Percentiles rank a stretch among this genome's conserved stretches.
Evolutionary conservation across 1,284 basidiomycete genomes (phyloP).

Genomic region (Anthracocystis walkeri): DNA sequence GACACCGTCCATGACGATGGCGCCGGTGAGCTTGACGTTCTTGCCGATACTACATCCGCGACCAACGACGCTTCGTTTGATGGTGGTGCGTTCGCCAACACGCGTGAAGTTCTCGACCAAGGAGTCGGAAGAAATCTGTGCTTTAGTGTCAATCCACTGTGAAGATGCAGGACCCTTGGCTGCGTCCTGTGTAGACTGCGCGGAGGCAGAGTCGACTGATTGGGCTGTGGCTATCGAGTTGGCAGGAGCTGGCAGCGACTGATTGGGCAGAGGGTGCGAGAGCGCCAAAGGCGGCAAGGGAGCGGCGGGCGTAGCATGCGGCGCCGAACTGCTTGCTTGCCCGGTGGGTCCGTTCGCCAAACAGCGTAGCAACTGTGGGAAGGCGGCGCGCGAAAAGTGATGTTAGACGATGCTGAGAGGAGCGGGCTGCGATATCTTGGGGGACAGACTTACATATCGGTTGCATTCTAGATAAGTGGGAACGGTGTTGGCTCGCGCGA

Average conservation of each 20-base stretch:
- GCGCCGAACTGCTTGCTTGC: conserved; percentile 20
- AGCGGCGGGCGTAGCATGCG: conserved; percentile 4
- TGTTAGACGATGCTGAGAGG: not conserved
- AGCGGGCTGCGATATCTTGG: too few species aligned
- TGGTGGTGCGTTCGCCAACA: conserved; percentile 83
- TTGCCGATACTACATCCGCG: conserved; percentile 88
- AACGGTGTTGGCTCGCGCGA: conserved; percentile 85
- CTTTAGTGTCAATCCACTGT: conserved; percentile 76
- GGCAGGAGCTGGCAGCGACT: conserved; percentile 25
- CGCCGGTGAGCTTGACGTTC: conserved; percentile 85
- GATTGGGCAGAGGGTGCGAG: conserved; percentile 46
- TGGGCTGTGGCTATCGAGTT: conserved; percentile 2
- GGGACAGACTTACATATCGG: conserved; percentile 74
- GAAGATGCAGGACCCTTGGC: conserved; percentile 7
- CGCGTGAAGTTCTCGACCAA: conserved; percentile 84
- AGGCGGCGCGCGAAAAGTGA: not conserved
- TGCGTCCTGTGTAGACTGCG: conserved; percentile 12
- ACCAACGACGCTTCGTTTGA: conserved; percentile 90
- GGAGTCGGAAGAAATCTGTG: conserved; percentile 87
- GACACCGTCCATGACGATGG: conserved; percentile 89
- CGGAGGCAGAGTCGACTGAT: conserved; percentile 14
- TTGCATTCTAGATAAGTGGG: conserved; percentile 85
- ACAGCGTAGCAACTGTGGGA: conserved; percentile 31
- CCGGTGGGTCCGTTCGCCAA: conserved; percentile 19
- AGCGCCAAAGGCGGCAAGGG: conserved; percentile 23